These are phyloP conservation scores for Lentinula detonsa DNA, from an alignment of 768 basidiomycete species.

Conservation along the genomic window DNA sequence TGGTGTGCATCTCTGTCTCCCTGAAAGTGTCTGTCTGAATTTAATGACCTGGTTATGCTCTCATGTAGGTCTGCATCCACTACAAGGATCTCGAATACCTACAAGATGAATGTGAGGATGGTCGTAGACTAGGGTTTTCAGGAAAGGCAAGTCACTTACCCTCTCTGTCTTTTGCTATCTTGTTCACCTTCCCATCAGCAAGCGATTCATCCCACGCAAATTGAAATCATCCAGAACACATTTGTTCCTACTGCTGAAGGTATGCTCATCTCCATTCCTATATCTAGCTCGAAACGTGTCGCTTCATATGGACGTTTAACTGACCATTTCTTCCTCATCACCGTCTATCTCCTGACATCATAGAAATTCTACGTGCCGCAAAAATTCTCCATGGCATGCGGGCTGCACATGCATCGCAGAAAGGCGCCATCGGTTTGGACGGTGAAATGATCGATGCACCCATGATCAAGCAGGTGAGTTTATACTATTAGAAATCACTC, in stretches of 20 bases:
- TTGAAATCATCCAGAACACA: constrained; percentile 67
- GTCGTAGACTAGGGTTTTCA: constrained; percentile 78
- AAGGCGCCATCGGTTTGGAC: constrained; percentile 73
- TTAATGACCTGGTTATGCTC: background rate
- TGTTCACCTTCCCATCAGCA: constrained; percentile 45
- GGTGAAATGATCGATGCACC: constrained; percentile 90
- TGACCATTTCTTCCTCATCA: background rate
- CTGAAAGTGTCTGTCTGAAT: background rate
- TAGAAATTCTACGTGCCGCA: constrained; percentile 74
- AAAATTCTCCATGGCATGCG: constrained; percentile 67
- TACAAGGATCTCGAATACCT: constrained; percentile 70
- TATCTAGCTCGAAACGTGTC: background rate
- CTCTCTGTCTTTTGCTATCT: background rate
- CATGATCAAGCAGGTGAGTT: constrained; percentile 73
- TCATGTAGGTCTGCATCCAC: constrained; percentile 72
- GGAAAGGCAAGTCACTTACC: constrained; percentile 57
- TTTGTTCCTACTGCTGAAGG: constrained; percentile 75
- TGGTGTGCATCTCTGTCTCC: constrained; percentile 41
- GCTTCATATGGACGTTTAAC: background rate
- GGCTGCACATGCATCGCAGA: constrained; percentile 40
- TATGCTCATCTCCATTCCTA: constrained; percentile 16
- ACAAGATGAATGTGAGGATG: constrained; percentile 73
- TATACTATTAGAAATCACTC: background rate
- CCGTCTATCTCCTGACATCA: background rate
- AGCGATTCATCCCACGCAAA: constrained; percentile 90